Evolutionary conservation across 495 filamentous ascomycete genomes (phyloP).

Genomic region (Penicillium manginii): DNA sequence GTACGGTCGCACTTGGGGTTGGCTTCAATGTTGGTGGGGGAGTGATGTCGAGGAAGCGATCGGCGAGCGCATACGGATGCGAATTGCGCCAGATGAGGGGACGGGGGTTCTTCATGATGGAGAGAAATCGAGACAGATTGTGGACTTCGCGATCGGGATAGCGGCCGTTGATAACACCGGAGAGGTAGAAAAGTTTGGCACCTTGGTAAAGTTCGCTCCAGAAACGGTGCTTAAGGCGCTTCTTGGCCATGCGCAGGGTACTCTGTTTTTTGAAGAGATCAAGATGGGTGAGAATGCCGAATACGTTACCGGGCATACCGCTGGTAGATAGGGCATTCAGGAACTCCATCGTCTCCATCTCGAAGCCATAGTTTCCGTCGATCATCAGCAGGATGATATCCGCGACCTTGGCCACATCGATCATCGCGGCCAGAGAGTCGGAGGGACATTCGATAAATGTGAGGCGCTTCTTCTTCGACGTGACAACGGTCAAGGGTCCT

Average conservation of each 20-base stretch:
- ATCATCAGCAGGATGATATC: conserved; percentile 98
- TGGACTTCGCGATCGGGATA: conserved; percentile 97
- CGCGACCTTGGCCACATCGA: conserved; percentile 93
- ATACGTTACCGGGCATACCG: conserved; percentile 98
- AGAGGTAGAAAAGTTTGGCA: conserved; percentile 94
- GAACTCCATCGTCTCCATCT: conserved; percentile 99
- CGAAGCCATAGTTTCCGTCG: conserved; percentile 96
- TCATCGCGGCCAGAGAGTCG: conserved; percentile 88
- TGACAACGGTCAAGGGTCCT: conserved; percentile 93
- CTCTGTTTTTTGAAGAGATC: conserved; percentile 94
- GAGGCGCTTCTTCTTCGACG: conserved; percentile 86
- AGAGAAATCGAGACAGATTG: conserved; percentile 91
- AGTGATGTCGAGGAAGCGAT: conserved; percentile 92
- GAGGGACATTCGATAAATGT: conserved; percentile 97
- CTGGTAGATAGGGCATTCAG: conserved; percentile 85
- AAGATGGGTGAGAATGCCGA: conserved; percentile 94
- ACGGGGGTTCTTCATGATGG: conserved; percentile 97
- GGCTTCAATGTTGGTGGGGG: conserved; percentile 88
- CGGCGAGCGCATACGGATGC: conserved; percentile 90
- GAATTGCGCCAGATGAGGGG: conserved; percentile 96
- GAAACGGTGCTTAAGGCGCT: conserved; percentile 90
- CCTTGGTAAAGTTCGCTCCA: conserved; percentile 97
- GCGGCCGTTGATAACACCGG: conserved; percentile 91
- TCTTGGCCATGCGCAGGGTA: conserved; percentile 86
- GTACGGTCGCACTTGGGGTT: conserved; percentile 87